phyloP scores from a whole-genome alignment of 2,329 filamentous ascomycete species.

The Cordyceps pruinosa region DNA sequence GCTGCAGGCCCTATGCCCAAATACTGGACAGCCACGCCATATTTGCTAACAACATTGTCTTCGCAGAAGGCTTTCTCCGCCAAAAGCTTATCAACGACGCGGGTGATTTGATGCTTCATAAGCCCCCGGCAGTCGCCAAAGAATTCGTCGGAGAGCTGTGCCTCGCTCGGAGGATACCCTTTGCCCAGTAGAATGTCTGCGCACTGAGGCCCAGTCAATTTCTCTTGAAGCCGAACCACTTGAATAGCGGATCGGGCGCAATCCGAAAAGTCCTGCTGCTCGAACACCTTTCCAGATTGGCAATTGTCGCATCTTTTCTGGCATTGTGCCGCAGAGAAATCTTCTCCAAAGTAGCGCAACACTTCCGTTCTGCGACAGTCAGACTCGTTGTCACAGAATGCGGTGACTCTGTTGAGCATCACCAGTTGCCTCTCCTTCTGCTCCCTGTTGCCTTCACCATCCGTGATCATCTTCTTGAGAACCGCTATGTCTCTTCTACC shows the following conservation, averaged over 20 bases:
- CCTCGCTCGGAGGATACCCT: slow-evolving; percentile 46
- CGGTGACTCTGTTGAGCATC: slow-evolving; percentile 79
- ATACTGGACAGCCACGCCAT: slow-evolving; percentile 69
- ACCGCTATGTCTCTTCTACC: slow-evolving; percentile 68
- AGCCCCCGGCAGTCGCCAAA: slow-evolving; percentile 64
- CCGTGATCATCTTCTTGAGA: slow-evolving; percentile 73
- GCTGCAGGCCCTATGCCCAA: slow-evolving; percentile 43
- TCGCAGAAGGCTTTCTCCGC: slow-evolving; percentile 69
- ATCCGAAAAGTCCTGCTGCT: slow-evolving; percentile 68
- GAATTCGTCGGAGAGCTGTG: slow-evolving; percentile 44
- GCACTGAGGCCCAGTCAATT: slow-evolving; percentile 70
- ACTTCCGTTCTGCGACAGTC: slow-evolving; percentile 87
- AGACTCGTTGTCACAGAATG: slow-evolving; percentile 82
- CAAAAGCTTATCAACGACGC: slow-evolving; percentile 72
- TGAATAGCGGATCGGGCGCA: slow-evolving; percentile 65
- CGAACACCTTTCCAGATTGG: slow-evolving; percentile 61
- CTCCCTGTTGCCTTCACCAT: slow-evolving; percentile 66
- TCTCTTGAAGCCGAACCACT: slow-evolving; percentile 54
- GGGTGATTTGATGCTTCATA: slow-evolving; percentile 70
- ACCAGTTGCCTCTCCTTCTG: slow-evolving; percentile 78
- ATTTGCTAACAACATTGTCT: slow-evolving; percentile 45
- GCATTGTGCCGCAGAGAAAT: slow-evolving; percentile 67
- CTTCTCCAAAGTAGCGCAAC: slow-evolving; percentile 88
- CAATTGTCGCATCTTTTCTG: slow-evolving; percentile 83
- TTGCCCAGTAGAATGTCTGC: slow-evolving; percentile 77